Base-by-base conservation (phyloP, 495 filamentous ascomycete species). In the Penicillium psychrofluorescens region DNA sequence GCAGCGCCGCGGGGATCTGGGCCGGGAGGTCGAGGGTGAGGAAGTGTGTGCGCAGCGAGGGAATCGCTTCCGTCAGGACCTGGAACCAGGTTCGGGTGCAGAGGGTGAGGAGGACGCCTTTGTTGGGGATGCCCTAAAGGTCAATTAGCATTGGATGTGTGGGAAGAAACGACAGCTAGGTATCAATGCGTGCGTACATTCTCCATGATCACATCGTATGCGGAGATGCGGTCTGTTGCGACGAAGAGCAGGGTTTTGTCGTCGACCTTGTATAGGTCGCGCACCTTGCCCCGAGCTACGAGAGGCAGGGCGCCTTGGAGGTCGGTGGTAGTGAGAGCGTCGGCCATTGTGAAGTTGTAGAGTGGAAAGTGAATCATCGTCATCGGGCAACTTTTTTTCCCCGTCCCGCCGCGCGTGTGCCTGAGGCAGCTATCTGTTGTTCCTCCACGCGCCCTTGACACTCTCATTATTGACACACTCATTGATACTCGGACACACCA, bases 211-310 rank as follows among this genome's bases (percentile, higher is more conserved):
- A 95, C 86, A 76, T 96, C 91, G 71, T 86, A 95, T 40, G 91
- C 91, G 42, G 87, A 95, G 67, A 96, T 94, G 49, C 91, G 84
- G 63, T 98, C 91, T 14, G 84, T 85, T 12, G 92, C 83, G 34
- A 94, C 81, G 64, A 98, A 94, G 34, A 95, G 83, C 7, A 96
- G 76, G 2, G 84, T 86, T 42, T 80, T 68, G 15, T 81, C 70
- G 61, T 89, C 81, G 42, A 94, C 64, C 43, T 79, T 74, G 57
- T 88, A 96, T 14, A 96, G 66, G 54, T 90, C 85, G 49, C 89
- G 79, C 34, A 95, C 88, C 68, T 95, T 95, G 45, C 88, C 84
- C 28, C 73, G 68, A 32, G 78, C 76, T 32, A 86, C 50, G 11
- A 79, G 69, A 6, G 71, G 76, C 40, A 86, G 55, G 12, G 64